Base-by-base conservation (phyloP, 305 asterid species). In the Striga hermonthica region DNA sequence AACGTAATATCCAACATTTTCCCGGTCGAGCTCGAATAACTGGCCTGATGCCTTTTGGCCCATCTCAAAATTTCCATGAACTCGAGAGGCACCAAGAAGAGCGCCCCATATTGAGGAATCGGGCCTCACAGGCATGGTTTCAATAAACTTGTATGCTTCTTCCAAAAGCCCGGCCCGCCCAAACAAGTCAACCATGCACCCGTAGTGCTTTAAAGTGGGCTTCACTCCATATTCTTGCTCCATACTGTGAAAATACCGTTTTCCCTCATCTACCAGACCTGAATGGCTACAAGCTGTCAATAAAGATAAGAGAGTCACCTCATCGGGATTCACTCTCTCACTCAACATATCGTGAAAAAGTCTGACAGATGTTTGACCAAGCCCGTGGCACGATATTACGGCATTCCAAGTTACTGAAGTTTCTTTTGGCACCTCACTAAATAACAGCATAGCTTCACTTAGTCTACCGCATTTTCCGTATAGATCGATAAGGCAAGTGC, bases 51-150 rank as follows among this genome's bases (percentile, higher is more conserved):
- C 95, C 72, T 72, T 77, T 79, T 70, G 79, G 65, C 96, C 96
- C 85, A 87, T 69, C 76, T 86, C 95, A 7, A 79, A 81, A 68
- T 90, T 79, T 70, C 90, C 83, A 71, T 90, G 86, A 69, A 81
- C 83, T 80, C 87, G 80, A 75, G 94, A 90, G 41, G 90, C 92
- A 59, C 94, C 87, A 22, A 90, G 88, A 54, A 87, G 89, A 70
- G 95, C 90, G 8, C 97, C 95, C 97, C 96, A 87, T 48, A 87
- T 75, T 1, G 95, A 75, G 60, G 91, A 84, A 57, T 85, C 91
- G 0, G 91, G 91, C 39, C 48, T 69, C 75, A 85, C 52, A 50
- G 90, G 95, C 95, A 88, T 87, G 64, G 58, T 63, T 55, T 69
- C 68, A 10, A 85, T 86, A 70, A 88, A 84, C 43, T 68, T 44